A percentile compares a stretch with the other conserved stretches of the same genome.
Evolutionary conservation across 2,329 filamentous ascomycete genomes (phyloP).

Genomic region (Cladophialophora immunda): DNA sequence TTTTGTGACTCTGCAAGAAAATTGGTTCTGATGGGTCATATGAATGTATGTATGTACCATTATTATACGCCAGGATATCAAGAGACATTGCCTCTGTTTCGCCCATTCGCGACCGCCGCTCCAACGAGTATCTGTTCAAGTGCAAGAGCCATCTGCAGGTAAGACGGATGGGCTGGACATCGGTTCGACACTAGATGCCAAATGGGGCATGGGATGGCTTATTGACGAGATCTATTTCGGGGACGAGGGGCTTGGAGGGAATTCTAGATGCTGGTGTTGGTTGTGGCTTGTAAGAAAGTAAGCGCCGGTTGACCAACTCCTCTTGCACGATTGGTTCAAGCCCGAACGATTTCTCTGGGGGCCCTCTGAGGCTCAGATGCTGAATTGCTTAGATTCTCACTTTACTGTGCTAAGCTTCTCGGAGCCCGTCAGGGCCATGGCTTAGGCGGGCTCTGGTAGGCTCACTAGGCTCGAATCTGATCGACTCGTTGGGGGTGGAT

Average conservation of each 20-base stretch:
- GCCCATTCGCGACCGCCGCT: neutral
- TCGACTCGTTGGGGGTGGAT: slow-evolving; percentile 1
- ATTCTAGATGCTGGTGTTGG: slow-evolving; percentile 7
- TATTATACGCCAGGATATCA: neutral
- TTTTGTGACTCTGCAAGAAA: slow-evolving; percentile 32
- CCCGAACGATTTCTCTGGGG: neutral
- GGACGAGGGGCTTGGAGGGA: neutral
- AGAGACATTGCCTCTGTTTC: neutral
- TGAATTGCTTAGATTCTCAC: neutral
- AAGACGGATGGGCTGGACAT: slow-evolving; percentile 1
- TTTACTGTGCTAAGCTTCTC: slow-evolving; percentile 25
- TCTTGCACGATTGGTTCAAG: slow-evolving; percentile 12
- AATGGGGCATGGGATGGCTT: neutral
- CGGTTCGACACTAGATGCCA: neutral
- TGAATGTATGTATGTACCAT: slow-evolving; percentile 1
- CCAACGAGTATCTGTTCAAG: neutral
- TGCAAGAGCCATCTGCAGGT: slow-evolving; percentile 2
- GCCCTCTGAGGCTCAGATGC: neutral
- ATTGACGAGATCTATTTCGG: slow-evolving; percentile 18
- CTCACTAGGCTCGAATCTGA: neutral
- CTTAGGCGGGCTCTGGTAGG: neutral
- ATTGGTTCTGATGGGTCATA: slow-evolving; percentile 33
- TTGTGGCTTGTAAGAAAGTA: slow-evolving; percentile 11
- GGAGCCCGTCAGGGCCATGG: slow-evolving; percentile 24
- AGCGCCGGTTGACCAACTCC: slow-evolving; percentile 19